These are phyloP conservation scores for Sclerotinia glacialis DNA, from an alignment of 2,329 filamentous ascomycete species.

Conservation along the genomic window DNA sequence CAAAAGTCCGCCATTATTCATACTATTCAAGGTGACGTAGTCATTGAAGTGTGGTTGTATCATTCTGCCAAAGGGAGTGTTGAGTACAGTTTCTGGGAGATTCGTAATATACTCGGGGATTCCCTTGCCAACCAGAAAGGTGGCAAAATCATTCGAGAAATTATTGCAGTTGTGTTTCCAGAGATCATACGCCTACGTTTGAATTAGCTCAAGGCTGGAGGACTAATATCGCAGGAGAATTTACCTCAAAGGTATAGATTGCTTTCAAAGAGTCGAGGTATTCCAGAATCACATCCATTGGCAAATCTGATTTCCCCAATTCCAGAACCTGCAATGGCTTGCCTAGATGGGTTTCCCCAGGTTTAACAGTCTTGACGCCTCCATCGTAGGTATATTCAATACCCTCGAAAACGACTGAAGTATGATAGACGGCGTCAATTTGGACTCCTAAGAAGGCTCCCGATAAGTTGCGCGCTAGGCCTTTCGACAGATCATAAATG, in stretches of 20 bases:
- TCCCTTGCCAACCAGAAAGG: constrained; percentile 82
- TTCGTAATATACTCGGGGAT: constrained; percentile 85
- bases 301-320: constrained; percentile 74
- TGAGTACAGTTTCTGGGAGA: constrained; percentile 79
- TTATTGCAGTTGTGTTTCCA: constrained; percentile 97
- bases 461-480: constrained; percentile 50
- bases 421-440: constrained; percentile 94
- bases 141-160: constrained; percentile 88
- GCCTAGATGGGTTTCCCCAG: constrained; percentile 84
- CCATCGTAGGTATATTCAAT: constrained; percentile 89
- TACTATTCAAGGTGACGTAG: constrained; percentile 58
- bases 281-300: constrained; percentile 77
- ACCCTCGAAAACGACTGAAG: constrained; percentile 79
- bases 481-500: constrained; percentile 72
- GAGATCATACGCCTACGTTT: constrained; percentile 74
- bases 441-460: constrained; percentile 59
- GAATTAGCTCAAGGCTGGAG: constrained; percentile 16
- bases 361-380: constrained; percentile 76
- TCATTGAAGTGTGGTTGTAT: constrained; percentile 71
- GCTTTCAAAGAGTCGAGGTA: constrained; percentile 81
- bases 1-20: constrained; percentile 47
- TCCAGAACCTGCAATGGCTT: constrained; percentile 71
- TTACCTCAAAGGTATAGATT: constrained; percentile 76
- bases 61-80: constrained; percentile 86
- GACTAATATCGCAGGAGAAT: not conserved